Base-by-base conservation (phyloP, 2,329 filamentous ascomycete species). In the Fusarium nanum region DNA sequence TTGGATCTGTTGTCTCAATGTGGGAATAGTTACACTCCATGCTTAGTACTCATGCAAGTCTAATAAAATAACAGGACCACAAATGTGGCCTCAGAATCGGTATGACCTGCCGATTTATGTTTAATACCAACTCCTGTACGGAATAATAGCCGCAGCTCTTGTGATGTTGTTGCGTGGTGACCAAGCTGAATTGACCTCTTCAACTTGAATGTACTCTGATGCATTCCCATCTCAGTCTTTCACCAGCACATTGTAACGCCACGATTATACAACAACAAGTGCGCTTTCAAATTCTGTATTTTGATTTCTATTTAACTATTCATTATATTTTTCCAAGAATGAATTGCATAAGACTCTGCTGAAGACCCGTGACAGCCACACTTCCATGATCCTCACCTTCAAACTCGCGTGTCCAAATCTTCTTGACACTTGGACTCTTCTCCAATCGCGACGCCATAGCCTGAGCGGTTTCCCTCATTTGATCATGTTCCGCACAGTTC, bases 371-470 rank as follows among this genome's bases (percentile, higher is more conserved):
- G 10, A 73, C 66, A 0, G 72, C 70, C 6, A 65, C 67, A 56
- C 72, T 70, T 13, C 72, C 72, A n/a, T 74, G 72, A 28, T 77
- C 76, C 61, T 78, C 76, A 1, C 65, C 72, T 22, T 56, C 52
- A 47, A 77, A 76, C 59, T 76, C 71, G 32, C 70, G 72, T 0
- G 67, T 70, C 62, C 67, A 71, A 6, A 78, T 46, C 23, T 56
- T 64, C 37, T 62, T 53, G 2, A 78, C 34, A 18, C 62, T 69
- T 1, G 68, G 65, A 8, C 60, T 72, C 8, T 53, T 60, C 14
- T 57, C 34, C 20, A 78, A 28, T 3, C 76, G 72, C 13, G 44
- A 52, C 2, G 59, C 70, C 42, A 78, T 42, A 0, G 58, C 67
- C 20, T 69, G 67, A 1, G 73, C 71, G 5, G 61, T 68, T 8